phyloP scores from a whole-genome alignment of 179 eudicot species.

The Dionaea muscipula region DNA sequence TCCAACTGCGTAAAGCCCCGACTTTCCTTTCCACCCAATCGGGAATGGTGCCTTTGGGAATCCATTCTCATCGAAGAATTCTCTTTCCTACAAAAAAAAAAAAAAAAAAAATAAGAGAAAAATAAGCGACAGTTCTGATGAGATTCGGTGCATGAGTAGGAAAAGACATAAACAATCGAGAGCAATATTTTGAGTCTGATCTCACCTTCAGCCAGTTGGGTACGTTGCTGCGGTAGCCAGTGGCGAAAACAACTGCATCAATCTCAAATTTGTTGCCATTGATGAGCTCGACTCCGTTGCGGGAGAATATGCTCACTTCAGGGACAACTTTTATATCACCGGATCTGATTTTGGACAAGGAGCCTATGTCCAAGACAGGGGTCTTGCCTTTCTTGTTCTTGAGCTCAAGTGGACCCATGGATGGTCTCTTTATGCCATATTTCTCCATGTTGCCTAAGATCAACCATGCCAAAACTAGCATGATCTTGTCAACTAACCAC shows the following conservation, averaged over 20 bases:
- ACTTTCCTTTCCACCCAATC: slow-evolving; percentile 91
- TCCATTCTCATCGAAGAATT: slow-evolving; percentile 56
- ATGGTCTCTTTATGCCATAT: slow-evolving; percentile 71
- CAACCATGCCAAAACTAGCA: slow-evolving; percentile 36
- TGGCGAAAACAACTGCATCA: slow-evolving; percentile 76
- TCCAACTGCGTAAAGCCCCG: no score
- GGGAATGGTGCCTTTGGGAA: slow-evolving; percentile 80
- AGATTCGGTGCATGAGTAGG: no score
- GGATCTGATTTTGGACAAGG: slow-evolving; percentile 56
- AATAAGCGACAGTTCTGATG: no score
- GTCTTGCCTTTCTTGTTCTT: slow-evolving; percentile 80
- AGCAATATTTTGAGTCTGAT: no score
- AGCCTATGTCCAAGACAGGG: slow-evolving; percentile 81
- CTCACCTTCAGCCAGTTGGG: slow-evolving; percentile 88
- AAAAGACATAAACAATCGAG: no score
- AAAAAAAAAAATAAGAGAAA: no score
- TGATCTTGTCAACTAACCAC: slow-evolving; percentile 52
- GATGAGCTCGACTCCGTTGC: slow-evolving; percentile 50
- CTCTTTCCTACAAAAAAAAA: no score
- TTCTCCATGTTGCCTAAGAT: slow-evolving; percentile 60
- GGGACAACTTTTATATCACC: slow-evolving; percentile 71
- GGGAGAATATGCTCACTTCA: slow-evolving; percentile 62
- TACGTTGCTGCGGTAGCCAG: slow-evolving; percentile 92
- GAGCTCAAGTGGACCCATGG: slow-evolving; percentile 65
- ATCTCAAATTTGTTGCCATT: slow-evolving; percentile 49